Evolutionary conservation across 371 early-diverging fungal genomes (phyloP).

Genomic region (Lichtheimia ramosa): DNA sequence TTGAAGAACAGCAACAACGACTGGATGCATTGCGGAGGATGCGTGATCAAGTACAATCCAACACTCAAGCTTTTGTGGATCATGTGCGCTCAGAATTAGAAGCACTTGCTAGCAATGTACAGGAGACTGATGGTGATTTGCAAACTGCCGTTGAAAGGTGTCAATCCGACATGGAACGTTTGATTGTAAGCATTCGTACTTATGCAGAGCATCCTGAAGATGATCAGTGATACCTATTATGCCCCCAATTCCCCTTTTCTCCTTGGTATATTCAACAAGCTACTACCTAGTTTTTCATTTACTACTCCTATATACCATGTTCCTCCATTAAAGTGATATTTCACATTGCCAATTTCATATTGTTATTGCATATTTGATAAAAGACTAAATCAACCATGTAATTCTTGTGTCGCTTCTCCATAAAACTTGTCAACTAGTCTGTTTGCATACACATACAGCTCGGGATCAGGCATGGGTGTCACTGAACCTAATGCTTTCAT

Average conservation of each 20-base stretch:
- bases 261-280: no score
- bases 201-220: conserved; percentile 6
- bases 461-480: conserved; percentile 22
- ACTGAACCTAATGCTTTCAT: conserved; percentile 22
- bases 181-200: conserved; percentile 23
- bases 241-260: not conserved
- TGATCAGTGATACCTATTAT: not conserved
- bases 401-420: conserved; percentile 13
- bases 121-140: conserved; percentile 6
- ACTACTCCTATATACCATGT: no score
- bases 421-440: conserved; percentile 23
- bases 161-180: conserved; percentile 25
- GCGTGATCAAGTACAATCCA: conserved; percentile 4
- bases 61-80: conserved; percentile 11
- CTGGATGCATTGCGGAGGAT: conserved; percentile 2
- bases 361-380: no score
- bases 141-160: conserved; percentile 19
- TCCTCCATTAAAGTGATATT: no score
- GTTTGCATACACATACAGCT: conserved; percentile 23
- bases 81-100: conserved; percentile 11
- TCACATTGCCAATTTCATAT: no score
- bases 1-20: conserved; percentile 9
- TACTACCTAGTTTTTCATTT: no score
- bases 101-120: conserved; percentile 3
- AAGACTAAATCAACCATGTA: conserved; percentile 1